Conservation (phyloP, 2,329 filamentous ascomycete species). For the Aspergillus sp. region DNA sequence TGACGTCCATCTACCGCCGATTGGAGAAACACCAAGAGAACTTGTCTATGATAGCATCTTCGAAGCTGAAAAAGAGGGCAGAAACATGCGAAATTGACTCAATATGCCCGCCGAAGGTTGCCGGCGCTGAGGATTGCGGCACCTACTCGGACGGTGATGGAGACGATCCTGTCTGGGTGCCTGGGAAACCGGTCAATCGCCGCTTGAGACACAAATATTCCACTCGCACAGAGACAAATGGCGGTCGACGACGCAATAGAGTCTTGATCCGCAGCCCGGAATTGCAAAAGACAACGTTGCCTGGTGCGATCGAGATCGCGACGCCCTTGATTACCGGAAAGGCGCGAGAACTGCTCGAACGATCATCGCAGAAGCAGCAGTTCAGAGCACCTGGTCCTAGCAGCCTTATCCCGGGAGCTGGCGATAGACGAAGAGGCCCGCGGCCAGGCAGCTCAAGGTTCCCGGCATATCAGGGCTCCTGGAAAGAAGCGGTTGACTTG, state of each 20-base stretch:
- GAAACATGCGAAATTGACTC: conserved; percentile 3
- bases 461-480: conserved; percentile 21
- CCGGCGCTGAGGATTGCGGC: conserved; percentile 6
- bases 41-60: conserved; percentile 17
- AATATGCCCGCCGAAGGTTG: conserved; percentile 3
- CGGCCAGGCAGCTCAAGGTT: conserved; percentile 19
- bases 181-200: conserved; percentile 23
- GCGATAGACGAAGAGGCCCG: conserved; percentile 7
- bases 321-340: conserved; percentile 34
- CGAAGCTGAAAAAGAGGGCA: conserved; percentile 10
- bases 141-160: conserved; percentile 26
- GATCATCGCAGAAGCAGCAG: conserved; percentile 14
- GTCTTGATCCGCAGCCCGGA: conserved; percentile 29
- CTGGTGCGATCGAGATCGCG: conserved; percentile 33
- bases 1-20: conserved; percentile 31
- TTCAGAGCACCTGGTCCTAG: conserved; percentile 8
- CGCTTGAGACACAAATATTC: conserved; percentile 31
- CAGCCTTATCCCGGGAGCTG: conserved; percentile 3
- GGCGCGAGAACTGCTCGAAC: conserved; percentile 10
- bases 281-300: conserved; percentile 19
- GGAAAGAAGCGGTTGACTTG: conserved; percentile 25
- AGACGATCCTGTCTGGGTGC: conserved; percentile 33
- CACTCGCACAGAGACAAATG: conserved; percentile 16
- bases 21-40: conserved; percentile 33
- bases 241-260: conserved; percentile 16